Evolutionary conservation across 306 rosid genomes (phyloP), one percentile per base, ranked within the genome.

Genomic region (Begonia peltatifolia): DNA sequence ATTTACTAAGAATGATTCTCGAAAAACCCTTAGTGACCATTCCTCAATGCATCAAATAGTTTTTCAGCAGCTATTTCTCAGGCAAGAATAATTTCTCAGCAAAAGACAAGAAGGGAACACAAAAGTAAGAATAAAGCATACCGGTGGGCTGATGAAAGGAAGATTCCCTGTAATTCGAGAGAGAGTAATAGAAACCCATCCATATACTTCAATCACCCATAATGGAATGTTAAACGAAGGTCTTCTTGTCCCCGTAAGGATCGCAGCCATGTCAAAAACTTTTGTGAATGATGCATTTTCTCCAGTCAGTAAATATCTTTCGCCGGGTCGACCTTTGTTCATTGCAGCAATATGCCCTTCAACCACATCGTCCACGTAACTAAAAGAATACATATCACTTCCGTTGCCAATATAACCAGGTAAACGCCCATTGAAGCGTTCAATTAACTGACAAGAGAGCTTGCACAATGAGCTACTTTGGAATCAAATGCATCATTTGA

Each of bases 101-200:
- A 51, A 18, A 43, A 56, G 18, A 59, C 3, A 8, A 17, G 5
- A 54, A 56, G 16, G 8, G 5, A 43, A 18, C 12, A 57, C n/a
- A 58, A 52, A 14, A 57, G 46, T 62, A 82, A 15, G 11, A 57
- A 65, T 36, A n/a, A 48, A 48, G 56, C 83, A 56, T 62, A 90
- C 99, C 66, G 87, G 95, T 11, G 95, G 99, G 67, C 94, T 83
- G 70, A 90, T 76, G 62, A 86, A 59, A 53, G 99, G 99, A 53
- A 80, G 76, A 64, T 64, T 79, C 66, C 94, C 86, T 0, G 87
- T 68, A 61, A 90, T 48, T 58, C 84, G 75, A 36, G 85, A 74
- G 65, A 78, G 12, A 1, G 76, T 35, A 65, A 90, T 76, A 1
- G 70, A 78, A 46, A 71, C 38, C 92, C 94, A 80, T 3, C 92